A percentile compares a stretch with the other conserved stretches of the same genome.
Conservation (phyloP, 108 stramenopile genomes). For the Cyclotella atomus region DNA sequence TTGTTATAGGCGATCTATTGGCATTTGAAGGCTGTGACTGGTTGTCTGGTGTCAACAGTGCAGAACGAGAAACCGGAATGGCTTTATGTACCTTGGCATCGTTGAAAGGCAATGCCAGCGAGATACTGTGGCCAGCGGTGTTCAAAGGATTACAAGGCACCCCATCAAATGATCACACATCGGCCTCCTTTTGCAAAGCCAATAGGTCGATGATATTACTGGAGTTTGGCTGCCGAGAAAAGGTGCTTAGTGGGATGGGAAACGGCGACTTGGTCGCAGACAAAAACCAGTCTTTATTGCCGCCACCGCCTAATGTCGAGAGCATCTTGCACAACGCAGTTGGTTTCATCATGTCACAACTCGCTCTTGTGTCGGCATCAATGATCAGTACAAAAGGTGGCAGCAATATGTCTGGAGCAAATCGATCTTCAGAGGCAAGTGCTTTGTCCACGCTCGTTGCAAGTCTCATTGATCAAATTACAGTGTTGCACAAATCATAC, state of each 20-base stretch:
- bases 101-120: slow-evolving; percentile 43
- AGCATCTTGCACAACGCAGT: slow-evolving; percentile 60
- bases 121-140: slow-evolving; percentile 82
- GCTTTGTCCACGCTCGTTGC: slow-evolving; percentile 48
- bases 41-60: slow-evolving; percentile 38
- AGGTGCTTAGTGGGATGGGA: slow-evolving; percentile 71
- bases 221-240: slow-evolving; percentile 70
- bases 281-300: slow-evolving; percentile 61
- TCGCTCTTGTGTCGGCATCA: slow-evolving; percentile 31
- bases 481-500: slow-evolving; percentile 57
- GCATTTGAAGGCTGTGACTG: slow-evolving; percentile 54
- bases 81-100: slow-evolving; percentile 30
- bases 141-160: slow-evolving; percentile 65
- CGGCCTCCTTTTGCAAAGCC: slow-evolving; percentile 24
- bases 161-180: slow-evolving; percentile 26
- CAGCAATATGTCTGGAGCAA: slow-evolving; percentile 26
- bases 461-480: slow-evolving; percentile 56
- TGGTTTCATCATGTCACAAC: slow-evolving; percentile 66
- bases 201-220: slow-evolving; percentile 65
- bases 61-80: slow-evolving; percentile 42
- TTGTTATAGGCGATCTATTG: slow-evolving; percentile 49
- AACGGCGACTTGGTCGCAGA: slow-evolving; percentile 82
- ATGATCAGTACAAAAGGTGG: slow-evolving; percentile 5
- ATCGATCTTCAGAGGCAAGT: slow-evolving; percentile 44
- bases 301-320: slow-evolving; percentile 80